These are phyloP conservation scores for Penicillium sp. DNA, from an alignment of 2,329 filamentous ascomycete species.

Conservation along the genomic window DNA sequence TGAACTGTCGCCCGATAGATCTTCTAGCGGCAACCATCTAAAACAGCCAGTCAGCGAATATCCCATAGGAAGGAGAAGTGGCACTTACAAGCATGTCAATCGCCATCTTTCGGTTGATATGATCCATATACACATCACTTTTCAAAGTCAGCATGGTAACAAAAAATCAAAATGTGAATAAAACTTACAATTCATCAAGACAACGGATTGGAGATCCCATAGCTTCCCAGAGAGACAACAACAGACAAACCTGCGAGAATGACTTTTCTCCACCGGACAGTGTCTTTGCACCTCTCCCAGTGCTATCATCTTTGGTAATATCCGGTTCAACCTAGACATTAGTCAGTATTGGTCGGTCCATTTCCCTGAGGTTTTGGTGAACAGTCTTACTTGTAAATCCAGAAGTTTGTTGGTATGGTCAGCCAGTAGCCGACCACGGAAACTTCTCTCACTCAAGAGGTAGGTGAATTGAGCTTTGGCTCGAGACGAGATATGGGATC, in stretches of 20 bases:
- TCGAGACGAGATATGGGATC: slow-evolving; percentile 77
- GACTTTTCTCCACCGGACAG: slow-evolving; percentile 96
- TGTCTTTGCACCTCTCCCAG: slow-evolving; percentile 82
- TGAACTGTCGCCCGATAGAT: slow-evolving; percentile 87
- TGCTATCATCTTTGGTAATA: slow-evolving; percentile 64
- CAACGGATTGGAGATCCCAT: slow-evolving; percentile 96
- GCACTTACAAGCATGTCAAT: slow-evolving; percentile 83
- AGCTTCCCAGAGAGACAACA: slow-evolving; percentile 93
- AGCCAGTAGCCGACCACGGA: slow-evolving; percentile 75
- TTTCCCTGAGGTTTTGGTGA: neutral
- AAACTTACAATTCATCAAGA: slow-evolving; percentile 78
- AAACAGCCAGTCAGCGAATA: slow-evolving; percentile 12
- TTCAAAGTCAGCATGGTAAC: neutral
- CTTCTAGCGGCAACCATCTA: slow-evolving; percentile 80
- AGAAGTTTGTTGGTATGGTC: slow-evolving; percentile 73
- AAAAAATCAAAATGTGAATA: slow-evolving; percentile 13
- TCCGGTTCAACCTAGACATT: slow-evolving; percentile 58
- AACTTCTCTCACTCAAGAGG: slow-evolving; percentile 82
- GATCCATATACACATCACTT: slow-evolving; percentile 97
- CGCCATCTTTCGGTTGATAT: slow-evolving; percentile 87
- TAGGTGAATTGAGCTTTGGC: slow-evolving; percentile 85
- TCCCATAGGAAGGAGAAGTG: neutral
- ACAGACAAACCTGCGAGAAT: slow-evolving; percentile 91
- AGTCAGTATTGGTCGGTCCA: slow-evolving; percentile 7
- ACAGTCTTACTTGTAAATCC: slow-evolving; percentile 64